Conservation (phyloP, 2,329 filamentous ascomycete species). For the Nemania sp. region DNA sequence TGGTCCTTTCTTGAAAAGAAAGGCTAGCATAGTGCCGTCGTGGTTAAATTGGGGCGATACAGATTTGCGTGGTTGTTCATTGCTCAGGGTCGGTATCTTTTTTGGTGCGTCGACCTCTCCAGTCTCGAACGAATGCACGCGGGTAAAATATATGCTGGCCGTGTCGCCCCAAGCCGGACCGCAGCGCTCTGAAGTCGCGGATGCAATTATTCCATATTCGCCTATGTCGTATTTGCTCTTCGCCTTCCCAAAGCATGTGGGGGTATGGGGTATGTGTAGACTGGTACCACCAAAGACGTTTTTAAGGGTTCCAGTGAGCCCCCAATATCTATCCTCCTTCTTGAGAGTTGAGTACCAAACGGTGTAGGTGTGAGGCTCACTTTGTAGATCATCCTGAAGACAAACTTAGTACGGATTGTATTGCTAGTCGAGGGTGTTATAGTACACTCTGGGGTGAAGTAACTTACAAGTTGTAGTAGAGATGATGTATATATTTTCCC, state of each 20-base stretch:
- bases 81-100: background rate
- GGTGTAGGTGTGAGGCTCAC: slow-evolving; percentile 37
- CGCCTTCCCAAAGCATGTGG: slow-evolving; percentile 33
- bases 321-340: slow-evolving; percentile 38
- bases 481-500: slow-evolving; percentile 43
- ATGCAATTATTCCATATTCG: slow-evolving; percentile 42
- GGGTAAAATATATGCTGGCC: slow-evolving; percentile 5
- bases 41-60: slow-evolving; percentile 43
- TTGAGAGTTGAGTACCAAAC: slow-evolving; percentile 46
- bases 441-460: background rate
- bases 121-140: background rate
- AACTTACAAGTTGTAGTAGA: slow-evolving; percentile 41
- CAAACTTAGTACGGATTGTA: background rate
- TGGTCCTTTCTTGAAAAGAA: slow-evolving; percentile 28
- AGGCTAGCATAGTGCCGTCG: slow-evolving; percentile 43
- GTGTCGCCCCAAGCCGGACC: background rate
- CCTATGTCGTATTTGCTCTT: slow-evolving; percentile 40
- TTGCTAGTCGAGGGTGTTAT: background rate
- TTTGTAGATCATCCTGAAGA: slow-evolving; percentile 40
- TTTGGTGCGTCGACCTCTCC: background rate
- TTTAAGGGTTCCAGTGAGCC: slow-evolving; percentile 35
- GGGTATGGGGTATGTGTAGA: slow-evolving; percentile 40
- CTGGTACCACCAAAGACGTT: slow-evolving; percentile 40
- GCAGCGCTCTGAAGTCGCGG: slow-evolving; percentile 15
- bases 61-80: background rate